Percentiles rank a stretch among this genome's conserved stretches.
These are phyloP conservation scores for Gaeumannomyces tritici DNA, from an alignment of 2,329 filamentous ascomycete species.

Conservation along the genomic window DNA sequence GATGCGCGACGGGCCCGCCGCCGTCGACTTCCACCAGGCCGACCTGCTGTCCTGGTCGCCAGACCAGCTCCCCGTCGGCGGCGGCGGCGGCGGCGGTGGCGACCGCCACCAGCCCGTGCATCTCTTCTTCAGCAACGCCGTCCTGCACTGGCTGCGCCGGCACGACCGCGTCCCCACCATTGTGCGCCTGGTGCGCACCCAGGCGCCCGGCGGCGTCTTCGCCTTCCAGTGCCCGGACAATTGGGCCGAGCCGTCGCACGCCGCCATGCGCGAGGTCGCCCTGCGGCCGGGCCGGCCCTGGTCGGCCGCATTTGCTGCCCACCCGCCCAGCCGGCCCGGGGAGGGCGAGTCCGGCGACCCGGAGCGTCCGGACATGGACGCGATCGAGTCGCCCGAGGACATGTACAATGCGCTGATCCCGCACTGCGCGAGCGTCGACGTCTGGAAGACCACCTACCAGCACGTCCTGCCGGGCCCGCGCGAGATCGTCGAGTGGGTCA, in stretches of 20 bases:
- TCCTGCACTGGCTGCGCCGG: slow-evolving; percentile 46
- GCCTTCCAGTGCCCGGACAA: slow-evolving; percentile 44
- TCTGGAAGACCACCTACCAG: slow-evolving; percentile 46
- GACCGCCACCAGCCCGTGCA: slow-evolving; percentile 22
- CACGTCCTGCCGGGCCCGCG: slow-evolving; percentile 37
- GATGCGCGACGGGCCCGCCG: slow-evolving; percentile 17
- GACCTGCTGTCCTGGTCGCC: slow-evolving; percentile 33
- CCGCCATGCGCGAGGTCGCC: slow-evolving; percentile 34
- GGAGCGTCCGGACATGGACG: slow-evolving; percentile 29
- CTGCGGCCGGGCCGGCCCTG: slow-evolving; percentile 16
- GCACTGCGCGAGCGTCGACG: slow-evolving; percentile 30
- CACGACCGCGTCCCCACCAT: slow-evolving; percentile 33
- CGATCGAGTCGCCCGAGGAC: slow-evolving; percentile 41
- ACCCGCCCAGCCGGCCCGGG: slow-evolving; percentile 12
- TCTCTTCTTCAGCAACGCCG: slow-evolving; percentile 46
- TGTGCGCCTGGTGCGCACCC: slow-evolving; percentile 27
- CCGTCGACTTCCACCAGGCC: slow-evolving; percentile 16
- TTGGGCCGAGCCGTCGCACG: slow-evolving; percentile 36
- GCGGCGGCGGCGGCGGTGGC: too few species aligned
- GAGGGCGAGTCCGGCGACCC: slow-evolving; percentile 10
- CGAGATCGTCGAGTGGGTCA: slow-evolving; percentile 51
- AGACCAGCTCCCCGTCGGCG: not conserved
- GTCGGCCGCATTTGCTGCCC: slow-evolving; percentile 5
- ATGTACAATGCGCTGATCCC: slow-evolving; percentile 40
- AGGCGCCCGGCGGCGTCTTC: slow-evolving; percentile 34